Conservation (phyloP, 1,139 yeast species). For the Suhomyces chickasaworum region DNA sequence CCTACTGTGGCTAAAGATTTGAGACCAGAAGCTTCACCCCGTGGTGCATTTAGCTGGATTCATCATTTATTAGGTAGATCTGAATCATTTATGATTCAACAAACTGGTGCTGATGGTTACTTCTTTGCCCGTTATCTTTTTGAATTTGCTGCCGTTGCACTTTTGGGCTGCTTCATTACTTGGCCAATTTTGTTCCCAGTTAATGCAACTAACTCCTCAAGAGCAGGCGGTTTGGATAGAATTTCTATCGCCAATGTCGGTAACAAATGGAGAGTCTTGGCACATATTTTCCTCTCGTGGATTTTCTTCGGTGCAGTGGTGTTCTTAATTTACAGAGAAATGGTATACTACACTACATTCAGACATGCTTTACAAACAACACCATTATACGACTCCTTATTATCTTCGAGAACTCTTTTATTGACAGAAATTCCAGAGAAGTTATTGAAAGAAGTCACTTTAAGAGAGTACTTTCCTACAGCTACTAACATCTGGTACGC, state of each 20-base stretch:
- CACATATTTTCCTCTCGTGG: conserved; percentile 76
- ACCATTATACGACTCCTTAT: conserved; percentile 66
- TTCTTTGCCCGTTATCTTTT: conserved; percentile 78
- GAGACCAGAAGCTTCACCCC: conserved; percentile 57
- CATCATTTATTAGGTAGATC: conserved; percentile 52
- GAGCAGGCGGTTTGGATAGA: conserved; percentile 54
- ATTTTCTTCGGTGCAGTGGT: conserved; percentile 58
- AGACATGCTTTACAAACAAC: conserved; percentile 71
- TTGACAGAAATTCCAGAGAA: conserved; percentile 61
- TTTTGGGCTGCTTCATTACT: conserved; percentile 63
- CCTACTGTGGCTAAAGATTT: conserved; percentile 42
- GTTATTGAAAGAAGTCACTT: conserved; percentile 50
- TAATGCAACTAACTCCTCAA: conserved; percentile 77
- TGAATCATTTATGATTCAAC: conserved; percentile 71
- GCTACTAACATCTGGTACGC: conserved; percentile 65
- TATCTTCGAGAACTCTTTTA: conserved; percentile 67
- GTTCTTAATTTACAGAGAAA: conserved; percentile 69
- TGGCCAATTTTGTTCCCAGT: conserved; percentile 86
- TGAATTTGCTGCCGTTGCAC: conserved; percentile 57
- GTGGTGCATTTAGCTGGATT: conserved; percentile 60
- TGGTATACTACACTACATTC: conserved; percentile 64
- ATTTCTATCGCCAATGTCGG: conserved; percentile 63
- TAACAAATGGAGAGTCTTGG: conserved; percentile 61
- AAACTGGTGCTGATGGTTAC: conserved; percentile 87
- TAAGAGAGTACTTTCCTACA: conserved; percentile 61